Percentiles rank a stretch among this genome's conserved stretches.
Evolutionary conservation across 805 yeast genomes (phyloP).

Genomic region (Candida mattraensis): DNA sequence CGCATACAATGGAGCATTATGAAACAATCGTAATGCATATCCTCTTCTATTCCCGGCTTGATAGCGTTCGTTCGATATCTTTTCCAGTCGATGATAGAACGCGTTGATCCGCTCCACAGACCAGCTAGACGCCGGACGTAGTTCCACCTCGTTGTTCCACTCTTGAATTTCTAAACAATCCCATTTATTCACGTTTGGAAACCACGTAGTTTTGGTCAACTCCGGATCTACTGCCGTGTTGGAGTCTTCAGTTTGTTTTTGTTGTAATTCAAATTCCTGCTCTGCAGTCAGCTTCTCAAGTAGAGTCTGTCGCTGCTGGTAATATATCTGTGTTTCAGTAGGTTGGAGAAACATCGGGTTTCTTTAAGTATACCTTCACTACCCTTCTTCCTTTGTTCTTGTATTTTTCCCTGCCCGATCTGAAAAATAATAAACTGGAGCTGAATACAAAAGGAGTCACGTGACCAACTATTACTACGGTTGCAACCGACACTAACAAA

Average conservation of each 20-base stretch:
- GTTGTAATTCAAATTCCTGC: slow-evolving; percentile 3
- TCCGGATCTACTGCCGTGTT: neutral
- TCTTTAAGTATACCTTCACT: slow-evolving; percentile 2
- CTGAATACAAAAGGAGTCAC: no score
- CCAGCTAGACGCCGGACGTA: slow-evolving; percentile 30
- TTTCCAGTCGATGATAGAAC: slow-evolving; percentile 19
- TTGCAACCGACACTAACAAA: no score
- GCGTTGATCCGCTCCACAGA: slow-evolving; percentile 22
- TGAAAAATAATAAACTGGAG: no score
- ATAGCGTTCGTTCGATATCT: slow-evolving; percentile 15
- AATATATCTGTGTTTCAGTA: slow-evolving; percentile 8
- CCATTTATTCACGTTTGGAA: slow-evolving; percentile 22
- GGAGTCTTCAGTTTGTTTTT: slow-evolving; percentile 1
- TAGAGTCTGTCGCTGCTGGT: slow-evolving; percentile 2
- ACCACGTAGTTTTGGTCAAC: slow-evolving; percentile 13
- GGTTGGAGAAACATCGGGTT: slow-evolving; percentile 6
- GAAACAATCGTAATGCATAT: slow-evolving; percentile 14
- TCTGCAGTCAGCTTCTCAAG: slow-evolving; percentile 7
- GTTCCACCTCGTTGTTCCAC: slow-evolving; percentile 14
- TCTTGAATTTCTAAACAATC: slow-evolving; percentile 27
- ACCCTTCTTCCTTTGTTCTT: slow-evolving; percentile 3
- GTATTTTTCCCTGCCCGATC: slow-evolving; percentile 5
- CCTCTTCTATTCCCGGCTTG: slow-evolving; percentile 7
- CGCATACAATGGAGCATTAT: slow-evolving; percentile 20
- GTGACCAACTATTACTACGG: no score